Evolutionary conservation across 169 alveolate species (phyloP).

Genomic region (Plasmodium vivax): DNA sequence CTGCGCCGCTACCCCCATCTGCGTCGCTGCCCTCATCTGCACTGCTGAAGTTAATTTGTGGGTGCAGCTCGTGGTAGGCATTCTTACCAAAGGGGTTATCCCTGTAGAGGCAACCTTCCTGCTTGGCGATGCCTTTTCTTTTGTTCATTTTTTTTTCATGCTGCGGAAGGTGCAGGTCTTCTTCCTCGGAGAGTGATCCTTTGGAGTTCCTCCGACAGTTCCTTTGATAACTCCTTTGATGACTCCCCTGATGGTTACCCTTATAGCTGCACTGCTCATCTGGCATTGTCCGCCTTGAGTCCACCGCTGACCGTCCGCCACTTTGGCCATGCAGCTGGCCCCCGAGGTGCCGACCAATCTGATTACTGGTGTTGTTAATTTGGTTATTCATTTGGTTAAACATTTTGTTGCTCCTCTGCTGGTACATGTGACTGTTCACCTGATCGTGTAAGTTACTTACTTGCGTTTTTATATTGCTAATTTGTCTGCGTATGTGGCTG

Average conservation of each 20-base stretch:
- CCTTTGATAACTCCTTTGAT: too few species aligned
- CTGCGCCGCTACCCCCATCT: not conserved
- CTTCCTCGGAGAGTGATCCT: not conserved
- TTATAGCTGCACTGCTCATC: not conserved
- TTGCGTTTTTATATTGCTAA: slow-evolving; percentile 16
- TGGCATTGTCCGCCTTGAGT: not conserved
- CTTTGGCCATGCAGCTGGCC: not conserved
- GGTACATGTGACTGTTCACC: slow-evolving; percentile 8
- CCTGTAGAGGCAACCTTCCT: not conserved
- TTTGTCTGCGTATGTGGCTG: slow-evolving; percentile 16
- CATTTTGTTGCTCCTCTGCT: slow-evolving; percentile 18
- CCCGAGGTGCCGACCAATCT: not conserved
- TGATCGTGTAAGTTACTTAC: slow-evolving; percentile 21
- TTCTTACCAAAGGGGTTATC: not conserved
- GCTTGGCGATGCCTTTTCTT: not conserved
- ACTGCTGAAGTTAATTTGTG: not conserved
- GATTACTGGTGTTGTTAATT: slow-evolving; percentile 30
- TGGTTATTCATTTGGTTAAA: slow-evolving; percentile 26
- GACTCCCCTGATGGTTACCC: too few species aligned
- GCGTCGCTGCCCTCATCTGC: not conserved
- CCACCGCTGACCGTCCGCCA: not conserved
- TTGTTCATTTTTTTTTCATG: not conserved
- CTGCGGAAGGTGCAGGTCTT: not conserved
- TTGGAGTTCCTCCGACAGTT: not conserved
- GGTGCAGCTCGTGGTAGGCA: not conserved